Evolutionary conservation across 108 stramenopile genomes (phyloP).

Genomic region (Chaetoceros muelleri): DNA sequence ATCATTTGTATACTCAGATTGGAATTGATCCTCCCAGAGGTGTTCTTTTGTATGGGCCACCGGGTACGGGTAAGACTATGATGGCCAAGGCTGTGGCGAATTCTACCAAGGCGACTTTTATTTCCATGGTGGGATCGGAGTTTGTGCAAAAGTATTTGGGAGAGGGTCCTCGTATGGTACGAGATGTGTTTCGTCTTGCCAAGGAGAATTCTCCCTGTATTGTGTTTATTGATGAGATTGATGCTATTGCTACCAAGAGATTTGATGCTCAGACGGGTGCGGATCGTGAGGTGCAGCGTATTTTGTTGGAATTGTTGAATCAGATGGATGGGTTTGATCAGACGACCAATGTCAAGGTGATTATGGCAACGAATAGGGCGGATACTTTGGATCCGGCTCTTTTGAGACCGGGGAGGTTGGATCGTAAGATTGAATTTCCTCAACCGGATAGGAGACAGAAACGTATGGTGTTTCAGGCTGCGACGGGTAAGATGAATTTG

Average conservation of each 20-base stretch:
- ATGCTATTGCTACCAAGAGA: conserved; percentile 99
- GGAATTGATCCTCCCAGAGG: conserved; percentile 99
- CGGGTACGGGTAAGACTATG: conserved; percentile 97
- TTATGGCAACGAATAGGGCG: conserved; percentile 99
- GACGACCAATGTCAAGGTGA: conserved; percentile 98
- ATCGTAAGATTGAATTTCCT: conserved; percentile 99
- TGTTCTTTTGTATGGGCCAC: conserved; percentile 84
- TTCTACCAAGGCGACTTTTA: conserved; percentile 96
- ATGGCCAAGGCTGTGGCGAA: conserved; percentile 99
- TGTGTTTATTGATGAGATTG: conserved; percentile 97
- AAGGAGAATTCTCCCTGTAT: conserved; percentile 96
- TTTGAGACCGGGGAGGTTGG: conserved; percentile 95
- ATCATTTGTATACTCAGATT: conserved; percentile 97
- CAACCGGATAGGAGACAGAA: conserved; percentile 98
- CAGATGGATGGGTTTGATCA: conserved; percentile 99
- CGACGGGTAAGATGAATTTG: conserved; percentile 96
- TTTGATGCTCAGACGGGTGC: conserved; percentile 99
- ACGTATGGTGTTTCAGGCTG: conserved; percentile 99
- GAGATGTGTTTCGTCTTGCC: conserved; percentile 98
- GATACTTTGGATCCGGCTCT: conserved; percentile 99
- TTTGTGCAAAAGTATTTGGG: conserved; percentile 99
- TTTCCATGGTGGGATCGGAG: conserved; percentile 96
- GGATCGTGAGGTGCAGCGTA: conserved; percentile 99
- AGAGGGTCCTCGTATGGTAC: conserved; percentile 98
- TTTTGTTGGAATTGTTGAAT: conserved; percentile 94